Percentiles rank a stretch among this genome's conserved stretches.
These are phyloP conservation scores for Globisporangium mamillatum DNA, from an alignment of 352 stramenopile genomes.

Conservation along the genomic window DNA sequence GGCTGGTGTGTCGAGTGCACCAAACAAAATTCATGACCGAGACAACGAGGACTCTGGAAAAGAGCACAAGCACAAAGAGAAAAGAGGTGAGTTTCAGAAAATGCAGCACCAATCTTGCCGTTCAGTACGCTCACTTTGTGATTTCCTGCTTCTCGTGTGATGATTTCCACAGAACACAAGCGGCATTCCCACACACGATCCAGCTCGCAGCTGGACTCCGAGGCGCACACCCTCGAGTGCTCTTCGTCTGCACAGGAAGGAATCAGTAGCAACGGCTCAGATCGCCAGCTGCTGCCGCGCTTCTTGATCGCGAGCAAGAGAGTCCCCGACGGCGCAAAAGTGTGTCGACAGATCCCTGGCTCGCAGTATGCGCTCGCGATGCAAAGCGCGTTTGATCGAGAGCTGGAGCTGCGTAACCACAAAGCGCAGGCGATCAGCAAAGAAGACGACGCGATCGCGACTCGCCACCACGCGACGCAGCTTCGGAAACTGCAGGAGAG, in stretches of 20 bases:
- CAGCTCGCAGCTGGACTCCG: background rate
- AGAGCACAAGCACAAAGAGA: constrained; percentile 8
- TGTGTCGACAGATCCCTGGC: constrained; percentile 16
- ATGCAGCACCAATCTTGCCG: background rate
- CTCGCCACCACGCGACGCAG: constrained; percentile 29
- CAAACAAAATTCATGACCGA: background rate
- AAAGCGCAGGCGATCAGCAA: background rate
- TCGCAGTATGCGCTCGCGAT: constrained; percentile 27
- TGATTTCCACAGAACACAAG: constrained; percentile 5
- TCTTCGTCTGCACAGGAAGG: constrained; percentile 1
- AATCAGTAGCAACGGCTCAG: constrained; percentile 8
- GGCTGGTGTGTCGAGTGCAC: background rate
- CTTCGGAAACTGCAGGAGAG: constrained; percentile 39
- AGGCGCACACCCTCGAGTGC: background rate
- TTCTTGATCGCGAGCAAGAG: constrained; percentile 41
- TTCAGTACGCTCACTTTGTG: background rate
- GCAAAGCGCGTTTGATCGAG: constrained; percentile 30
- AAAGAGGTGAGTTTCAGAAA: background rate
- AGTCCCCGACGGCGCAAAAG: constrained; percentile 15
- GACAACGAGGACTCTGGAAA: background rate
- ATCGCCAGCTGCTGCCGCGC: constrained; percentile 38
- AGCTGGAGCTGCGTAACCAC: constrained; percentile 22
- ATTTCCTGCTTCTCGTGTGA: background rate
- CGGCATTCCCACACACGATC: constrained; percentile 4
- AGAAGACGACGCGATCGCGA: constrained; percentile 26